Evolutionary conservation across 257 asterid genomes (phyloP).

Genomic region (Solanum stenotomum): DNA sequence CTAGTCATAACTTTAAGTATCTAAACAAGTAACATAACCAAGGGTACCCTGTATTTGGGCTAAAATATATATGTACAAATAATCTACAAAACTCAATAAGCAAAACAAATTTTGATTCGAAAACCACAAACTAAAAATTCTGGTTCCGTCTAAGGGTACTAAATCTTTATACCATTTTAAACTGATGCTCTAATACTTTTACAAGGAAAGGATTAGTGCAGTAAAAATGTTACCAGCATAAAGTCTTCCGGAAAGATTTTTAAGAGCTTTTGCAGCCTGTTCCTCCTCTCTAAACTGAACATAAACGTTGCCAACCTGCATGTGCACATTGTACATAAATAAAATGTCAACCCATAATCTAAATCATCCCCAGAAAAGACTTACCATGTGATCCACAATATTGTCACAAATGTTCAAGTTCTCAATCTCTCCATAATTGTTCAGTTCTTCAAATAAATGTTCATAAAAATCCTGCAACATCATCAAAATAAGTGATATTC

Average conservation of each 20-base stretch:
- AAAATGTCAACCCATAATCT: not conserved
- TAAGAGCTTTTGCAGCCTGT: conserved; percentile 20
- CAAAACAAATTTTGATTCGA: not conserved
- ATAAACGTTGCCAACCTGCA: conserved; percentile 20
- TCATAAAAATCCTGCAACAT: conserved; percentile 14
- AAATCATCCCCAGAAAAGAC: not conserved
- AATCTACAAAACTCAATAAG: not conserved
- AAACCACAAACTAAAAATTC: not conserved
- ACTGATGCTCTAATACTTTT: not conserved
- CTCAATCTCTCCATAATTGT: conserved; percentile 24
- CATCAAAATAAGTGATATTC: not conserved
- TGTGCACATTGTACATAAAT: not conserved
- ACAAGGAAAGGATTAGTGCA: not conserved
- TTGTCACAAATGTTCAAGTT: conserved; percentile 23
- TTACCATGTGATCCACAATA: conserved; percentile 23
- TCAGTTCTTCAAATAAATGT: conserved; percentile 18
- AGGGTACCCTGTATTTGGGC: not conserved
- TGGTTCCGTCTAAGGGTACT: not conserved
- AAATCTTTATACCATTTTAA: not conserved
- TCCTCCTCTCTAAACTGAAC: conserved; percentile 23
- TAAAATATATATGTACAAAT: not conserved
- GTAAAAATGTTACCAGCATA: not conserved
- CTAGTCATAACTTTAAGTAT: not conserved
- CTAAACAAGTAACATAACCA: not conserved
- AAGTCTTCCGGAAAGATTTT: not conserved